Evolutionary conservation across 2,329 filamentous ascomycete species (phyloP), one percentile per base, ranked within the genome.

Genomic region (Penicillium frequentans): DNA sequence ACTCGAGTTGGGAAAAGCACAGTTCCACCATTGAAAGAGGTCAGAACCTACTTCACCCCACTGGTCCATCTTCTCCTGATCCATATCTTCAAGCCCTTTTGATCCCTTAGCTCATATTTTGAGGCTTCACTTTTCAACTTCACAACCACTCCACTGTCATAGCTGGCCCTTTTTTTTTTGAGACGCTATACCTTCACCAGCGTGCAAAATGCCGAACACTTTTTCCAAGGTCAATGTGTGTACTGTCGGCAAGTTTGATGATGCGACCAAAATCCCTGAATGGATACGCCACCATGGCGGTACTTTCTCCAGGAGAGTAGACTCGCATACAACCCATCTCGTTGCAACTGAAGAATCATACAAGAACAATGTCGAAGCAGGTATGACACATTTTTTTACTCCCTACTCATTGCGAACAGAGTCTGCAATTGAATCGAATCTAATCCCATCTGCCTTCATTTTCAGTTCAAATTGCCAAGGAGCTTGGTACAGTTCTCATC

Each of bases 251-350:
- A 77, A 82, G 2, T 83, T 90, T 5, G 79, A 80, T 5, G 46
- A 62, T 0, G 75, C 80, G 2, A 77, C 82, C 1, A 83, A 89
- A 43, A 80, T 95, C 35, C 80, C 80, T 35, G 77, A 78, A 39
- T 96, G 90, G 90, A 81, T 90, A 10, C 76, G 77, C 4, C 68
- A 78, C 4, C 84, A 89, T 56, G 86, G 84, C 7, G 91, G 89
- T 1, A 71, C 56, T 1, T 88, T 86, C 68, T 74, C 77, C 0
- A 70, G 77, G 1, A 74, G 79, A 0, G 73, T 91, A 19, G 79
- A 78, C 26, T 70, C 78, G 0, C 66, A 77, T 0, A 84, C 88
- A 10, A 96, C 91, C 0, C 91, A 96, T 73, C 76, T 96, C 0
- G 80, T 96, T 23, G 84, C 86, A 53, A 85, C 84, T 0, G 77